Conservation (phyloP, 73 alveolate species). For the Paramecium biaurelia region DNA sequence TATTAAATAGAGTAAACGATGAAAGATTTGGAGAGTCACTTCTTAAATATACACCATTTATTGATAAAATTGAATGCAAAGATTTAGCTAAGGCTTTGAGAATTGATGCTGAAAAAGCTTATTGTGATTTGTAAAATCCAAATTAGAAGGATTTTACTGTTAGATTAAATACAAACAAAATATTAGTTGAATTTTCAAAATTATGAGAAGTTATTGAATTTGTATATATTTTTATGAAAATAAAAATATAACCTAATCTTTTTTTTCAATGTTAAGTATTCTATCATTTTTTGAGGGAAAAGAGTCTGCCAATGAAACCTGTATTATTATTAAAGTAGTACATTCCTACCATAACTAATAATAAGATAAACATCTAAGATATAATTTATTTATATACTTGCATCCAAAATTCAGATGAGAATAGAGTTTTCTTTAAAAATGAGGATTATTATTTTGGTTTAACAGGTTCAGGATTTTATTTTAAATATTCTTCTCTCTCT, state of each 20-base stretch:
- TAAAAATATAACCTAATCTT: not conserved
- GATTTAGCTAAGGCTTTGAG: constrained; percentile 60
- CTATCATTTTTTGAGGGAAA: constrained; percentile 6
- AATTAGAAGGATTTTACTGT: not conserved
- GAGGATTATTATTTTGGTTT: not conserved
- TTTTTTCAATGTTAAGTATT: not conserved
- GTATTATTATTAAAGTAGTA: constrained; percentile 20
- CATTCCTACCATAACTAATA: constrained; percentile 30
- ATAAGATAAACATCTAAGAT: not conserved
- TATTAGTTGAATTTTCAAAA: not conserved
- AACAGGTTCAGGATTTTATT: not conserved
- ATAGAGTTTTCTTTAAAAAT: not conserved
- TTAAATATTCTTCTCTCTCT: constrained; percentile 40
- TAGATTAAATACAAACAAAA: not conserved
- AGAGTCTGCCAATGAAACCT: not conserved
- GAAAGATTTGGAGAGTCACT: not conserved
- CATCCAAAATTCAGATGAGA: constrained; percentile 38
- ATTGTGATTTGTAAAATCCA: not conserved
- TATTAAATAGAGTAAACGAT: constrained; percentile 55
- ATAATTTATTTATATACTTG: not conserved
- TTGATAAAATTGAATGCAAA: constrained; percentile 40
- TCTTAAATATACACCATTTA: constrained; percentile 30
- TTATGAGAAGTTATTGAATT: not conserved
- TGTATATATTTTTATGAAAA: not conserved
- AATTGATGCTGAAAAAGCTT: constrained; percentile 53